phyloP scores from a whole-genome alignment of 345 rosid genomes.

The Zanthoxylum bungeanum region DNA sequence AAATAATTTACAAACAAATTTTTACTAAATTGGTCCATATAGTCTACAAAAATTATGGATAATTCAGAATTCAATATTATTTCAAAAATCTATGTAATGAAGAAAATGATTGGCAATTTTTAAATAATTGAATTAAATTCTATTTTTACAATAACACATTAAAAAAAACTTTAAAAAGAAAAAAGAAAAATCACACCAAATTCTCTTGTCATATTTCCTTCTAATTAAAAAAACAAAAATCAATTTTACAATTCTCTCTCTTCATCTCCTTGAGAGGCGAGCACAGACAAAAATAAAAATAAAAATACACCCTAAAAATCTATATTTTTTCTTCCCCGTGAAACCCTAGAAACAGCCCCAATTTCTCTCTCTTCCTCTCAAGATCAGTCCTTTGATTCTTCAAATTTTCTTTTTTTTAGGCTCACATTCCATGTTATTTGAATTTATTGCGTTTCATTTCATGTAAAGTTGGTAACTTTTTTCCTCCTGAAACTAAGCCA shows the following conservation, averaged over 20 bases:
- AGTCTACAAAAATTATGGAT: too few species aligned
- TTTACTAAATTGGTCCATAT: too few species aligned
- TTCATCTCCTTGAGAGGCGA: slow-evolving; percentile 1
- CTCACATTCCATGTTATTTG: not conserved
- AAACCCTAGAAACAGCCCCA: not conserved
- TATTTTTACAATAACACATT: not conserved
- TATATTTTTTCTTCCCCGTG: not conserved
- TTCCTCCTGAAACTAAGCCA: not conserved
- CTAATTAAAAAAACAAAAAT: not conserved
- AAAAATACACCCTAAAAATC: not conserved
- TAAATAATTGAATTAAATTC: not conserved
- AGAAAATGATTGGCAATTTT: too few species aligned
- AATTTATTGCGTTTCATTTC: not conserved
- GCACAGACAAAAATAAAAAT: not conserved
- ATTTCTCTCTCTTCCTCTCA: not conserved
- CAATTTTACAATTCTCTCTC: not conserved
- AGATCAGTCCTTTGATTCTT: not conserved
- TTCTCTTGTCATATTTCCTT: not conserved
- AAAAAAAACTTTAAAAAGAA: not conserved
- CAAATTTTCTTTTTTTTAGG: slow-evolving; percentile 7
- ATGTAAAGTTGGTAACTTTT: not conserved
- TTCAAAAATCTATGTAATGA: too few species aligned
- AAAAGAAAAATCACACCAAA: not conserved
- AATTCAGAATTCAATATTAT: too few species aligned
- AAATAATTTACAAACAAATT: too few species aligned